Evolutionary conservation across 2,329 filamentous ascomycete genomes (phyloP).

Genomic region (Shiraia sp.): DNA sequence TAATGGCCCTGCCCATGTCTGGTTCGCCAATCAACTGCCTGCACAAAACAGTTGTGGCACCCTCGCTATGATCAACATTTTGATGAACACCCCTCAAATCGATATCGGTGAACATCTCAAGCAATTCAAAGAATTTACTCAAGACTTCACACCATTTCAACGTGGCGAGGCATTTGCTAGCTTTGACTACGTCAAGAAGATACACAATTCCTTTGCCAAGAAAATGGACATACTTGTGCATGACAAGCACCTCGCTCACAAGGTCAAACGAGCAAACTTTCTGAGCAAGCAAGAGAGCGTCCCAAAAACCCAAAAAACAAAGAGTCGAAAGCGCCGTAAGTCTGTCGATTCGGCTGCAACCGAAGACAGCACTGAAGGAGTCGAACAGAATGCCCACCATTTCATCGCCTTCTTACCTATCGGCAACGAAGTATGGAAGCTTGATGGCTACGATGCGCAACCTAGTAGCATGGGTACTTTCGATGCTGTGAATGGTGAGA

Average conservation of each 20-base stretch:
- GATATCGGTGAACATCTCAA: conserved; percentile 71
- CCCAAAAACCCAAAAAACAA: conserved; percentile 20
- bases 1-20: conserved; percentile 68
- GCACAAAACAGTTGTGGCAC: conserved; percentile 80
- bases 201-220: conserved; percentile 85
- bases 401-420: conserved; percentile 88
- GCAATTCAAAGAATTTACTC: conserved; percentile 74
- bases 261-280: conserved; percentile 50
- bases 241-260: conserved; percentile 71
- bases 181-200: conserved; percentile 74
- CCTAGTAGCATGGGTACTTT: conserved; percentile 64
- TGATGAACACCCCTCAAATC: conserved; percentile 74
- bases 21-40: conserved; percentile 89
- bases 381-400: conserved; percentile 72
- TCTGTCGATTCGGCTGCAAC: conserved; percentile 25
- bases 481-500: conserved; percentile 36
- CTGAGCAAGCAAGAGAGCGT: conserved; percentile 15
- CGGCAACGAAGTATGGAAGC: conserved; percentile 77
- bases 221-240: conserved; percentile 66
- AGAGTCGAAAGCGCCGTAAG: conserved; percentile 39
- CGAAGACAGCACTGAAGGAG: conserved; percentile 50
- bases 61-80: conserved; percentile 88
- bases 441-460: conserved; percentile 79
- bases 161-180: conserved; percentile 76
- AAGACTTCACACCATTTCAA: conserved; percentile 68